Evolutionary conservation across 2,329 filamentous ascomycete species (phyloP), one percentile per base, ranked within the genome.

Genomic region (Alternaria sp.): DNA sequence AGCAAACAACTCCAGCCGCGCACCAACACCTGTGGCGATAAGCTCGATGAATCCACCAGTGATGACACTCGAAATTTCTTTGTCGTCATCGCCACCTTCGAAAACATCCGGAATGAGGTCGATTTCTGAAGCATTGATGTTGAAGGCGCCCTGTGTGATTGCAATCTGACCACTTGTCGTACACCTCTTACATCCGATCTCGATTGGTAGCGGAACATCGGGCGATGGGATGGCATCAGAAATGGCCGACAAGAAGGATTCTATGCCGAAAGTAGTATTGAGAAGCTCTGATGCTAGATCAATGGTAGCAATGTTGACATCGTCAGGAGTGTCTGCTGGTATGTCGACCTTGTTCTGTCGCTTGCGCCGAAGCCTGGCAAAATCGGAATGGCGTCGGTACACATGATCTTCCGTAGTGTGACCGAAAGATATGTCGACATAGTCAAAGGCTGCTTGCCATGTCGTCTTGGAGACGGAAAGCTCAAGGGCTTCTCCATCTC

Each of bases 161-260:
- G 69, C 60, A 11, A 79, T 50, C 21, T 61, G 66, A 5, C 76
- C 77, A 6, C 58, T 65, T 2, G 73, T 71, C 7, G 71, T 68
- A 58, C 77, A 79, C 26, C 73, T 72, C 58, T 74, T 77, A 64
- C 77, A 79, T 11, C 71, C 71, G n/a, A 78, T 54, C 14, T 71
- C 72, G 34, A 58, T 58, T 4, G 55, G 55, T 5, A 54, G 13
- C 1, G 73, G 72, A 2, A 70, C 31, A 28, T 65, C 54, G 10
- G 71, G 70, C 6, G 68, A 28, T 8, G 58, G 40, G 8, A 65
- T 34, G 10, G 64, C 8, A 5, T 49, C 49, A 23, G 58, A 58
- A 4, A 73, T 49, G 2, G 61, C 61, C 3, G 46, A 48, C 2
- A 69, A 51, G 34, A 74, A 70, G 14, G 64, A 62, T 4, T 57